Base-by-base conservation (phyloP, 2,329 filamentous ascomycete species). In the Colletotrichum sojae region DNA sequence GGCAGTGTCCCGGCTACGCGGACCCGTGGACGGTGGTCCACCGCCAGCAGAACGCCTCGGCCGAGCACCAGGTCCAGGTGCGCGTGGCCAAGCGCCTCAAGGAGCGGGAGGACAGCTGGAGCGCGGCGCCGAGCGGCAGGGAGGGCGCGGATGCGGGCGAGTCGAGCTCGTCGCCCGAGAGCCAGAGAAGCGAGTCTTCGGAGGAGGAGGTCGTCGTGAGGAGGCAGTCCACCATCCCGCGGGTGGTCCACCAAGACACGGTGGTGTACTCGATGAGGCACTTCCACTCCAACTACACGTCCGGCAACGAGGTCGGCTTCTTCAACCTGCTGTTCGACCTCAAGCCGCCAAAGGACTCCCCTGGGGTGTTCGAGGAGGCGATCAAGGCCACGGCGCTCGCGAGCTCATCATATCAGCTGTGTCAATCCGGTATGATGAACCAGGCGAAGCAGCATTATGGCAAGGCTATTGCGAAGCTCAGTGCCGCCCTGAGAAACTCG, bases 1-100 rank as follows among this genome's bases (percentile, higher is more conserved):
- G 73, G 39, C 73, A 78, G n/a, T 83, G 81, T 20, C 81, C 81
- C 0, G 81, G 81, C 6, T 83, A 83, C 63, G 76, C 80, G 10
- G 77, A 81, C 67, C 76, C 78, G 60, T 76, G 81, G 54, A 80
- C 80, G 46, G 77, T 82, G 40, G 77, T 82, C 6, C 65, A 65
- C 20, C 69, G 69, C 45, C 60, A 69, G 52, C 65, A 71, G 40
- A 61, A 71, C 13, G 60, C 55, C 4, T 46, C 39, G 10, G 65
- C 60, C 5, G 69, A 65, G 0, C 27, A 61, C 10, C 55, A 60
- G 2, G 69, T 69, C 13, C 65, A 53, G 8, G 18, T 53, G 3
- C 60, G 65, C 27, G 46, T 69, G 39, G 59, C 66, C 20, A 65
- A 62, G 36, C 61, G 62, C 3, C 62, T 69, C 15, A 69, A 55